Evolutionary conservation across 148 eudicot species (phyloP), one percentile per base, ranked within the genome.

Genomic region (Tetragonia tetragonoides): DNA sequence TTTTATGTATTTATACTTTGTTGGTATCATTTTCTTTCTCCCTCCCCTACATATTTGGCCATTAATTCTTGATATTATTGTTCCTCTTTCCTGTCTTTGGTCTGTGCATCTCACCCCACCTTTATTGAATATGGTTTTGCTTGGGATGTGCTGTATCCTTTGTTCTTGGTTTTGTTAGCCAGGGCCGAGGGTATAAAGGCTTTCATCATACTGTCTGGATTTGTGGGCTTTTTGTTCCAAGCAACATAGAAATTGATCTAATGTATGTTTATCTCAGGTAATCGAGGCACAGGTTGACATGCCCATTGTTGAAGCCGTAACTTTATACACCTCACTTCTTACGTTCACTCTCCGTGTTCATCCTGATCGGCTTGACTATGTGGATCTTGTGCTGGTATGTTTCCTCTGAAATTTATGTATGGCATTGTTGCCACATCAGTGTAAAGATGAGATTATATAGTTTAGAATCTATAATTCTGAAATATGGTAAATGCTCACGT

Each of bases 311-410:
- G 98, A 98, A 82, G 99, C 92, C 79, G 88, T 96, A 74, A 80
- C 93, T 77, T 84, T 96, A 75, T 93, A 90, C 81, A 93, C 92
- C 69, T 96, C 98, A 67, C 98, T 96, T 74, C 95, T 96, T 72
- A 93, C 97, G 66, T 96, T 96, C 75, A 87, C 93, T 72, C 98
- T 96, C 21, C 99, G 98, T 75, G 97, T 96, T 72, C 99, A 93
- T 84, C 98, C 99, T 80, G 99, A 96, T 81, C 93, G 98, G 74
- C 93, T 93, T 82, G 99, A 96, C 85, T 96, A 93, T 51, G 98
- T 96, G 80, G 98, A 96, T 85, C 98, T 90, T 79, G 97, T 96
- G 77, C 87, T 96, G 97, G 99, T 96, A 93, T 74, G 93, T 86
- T 86, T 62, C 77, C 51, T 81, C 62, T 71, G 44, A 40, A 68